Percentiles rank a stretch among this genome's conserved stretches.
phyloP scores from a whole-genome alignment of 1,139 yeast genomes.

The Saccharomycopsis crataegensis region DNA sequence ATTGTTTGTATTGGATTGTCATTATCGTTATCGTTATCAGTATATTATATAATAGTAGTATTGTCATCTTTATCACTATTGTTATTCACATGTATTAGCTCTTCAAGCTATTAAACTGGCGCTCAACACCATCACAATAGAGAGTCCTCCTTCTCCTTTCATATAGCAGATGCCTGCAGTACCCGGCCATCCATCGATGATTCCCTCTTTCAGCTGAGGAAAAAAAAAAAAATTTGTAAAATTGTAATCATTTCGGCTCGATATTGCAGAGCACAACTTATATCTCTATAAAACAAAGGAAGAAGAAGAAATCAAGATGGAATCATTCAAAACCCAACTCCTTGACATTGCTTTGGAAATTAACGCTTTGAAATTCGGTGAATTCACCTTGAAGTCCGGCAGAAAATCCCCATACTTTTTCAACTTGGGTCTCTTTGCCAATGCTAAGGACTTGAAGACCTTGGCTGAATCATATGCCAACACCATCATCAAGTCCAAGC shows the following conservation, averaged over 20 bases:
- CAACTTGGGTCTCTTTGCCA: constrained; percentile 83
- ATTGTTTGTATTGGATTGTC: no score
- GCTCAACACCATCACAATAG: no score
- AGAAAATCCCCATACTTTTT: constrained; percentile 94
- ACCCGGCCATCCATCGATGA: background rate
- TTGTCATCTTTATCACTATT: no score
- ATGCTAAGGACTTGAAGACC: constrained; percentile 69
- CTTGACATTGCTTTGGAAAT: constrained; percentile 75
- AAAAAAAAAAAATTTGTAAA: background rate
- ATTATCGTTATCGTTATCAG: no score
- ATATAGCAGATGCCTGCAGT: background rate
- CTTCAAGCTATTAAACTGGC: no score
- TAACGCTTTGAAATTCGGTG: constrained; percentile 78
- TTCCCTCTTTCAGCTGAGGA: no score
- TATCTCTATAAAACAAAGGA: no score
- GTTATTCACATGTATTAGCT: no score
- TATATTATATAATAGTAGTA: no score
- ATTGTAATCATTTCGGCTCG: background rate
- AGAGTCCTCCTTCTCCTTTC: background rate
- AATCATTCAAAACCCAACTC: constrained; percentile 54
- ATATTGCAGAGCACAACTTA: no score
- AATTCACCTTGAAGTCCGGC: constrained; percentile 85
- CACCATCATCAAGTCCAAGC: constrained; percentile 71
- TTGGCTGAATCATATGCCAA: constrained; percentile 85
- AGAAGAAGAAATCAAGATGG: no score